Base-by-base conservation (phyloP, 306 rosid species). In the Cucumis hystrix region DNA sequence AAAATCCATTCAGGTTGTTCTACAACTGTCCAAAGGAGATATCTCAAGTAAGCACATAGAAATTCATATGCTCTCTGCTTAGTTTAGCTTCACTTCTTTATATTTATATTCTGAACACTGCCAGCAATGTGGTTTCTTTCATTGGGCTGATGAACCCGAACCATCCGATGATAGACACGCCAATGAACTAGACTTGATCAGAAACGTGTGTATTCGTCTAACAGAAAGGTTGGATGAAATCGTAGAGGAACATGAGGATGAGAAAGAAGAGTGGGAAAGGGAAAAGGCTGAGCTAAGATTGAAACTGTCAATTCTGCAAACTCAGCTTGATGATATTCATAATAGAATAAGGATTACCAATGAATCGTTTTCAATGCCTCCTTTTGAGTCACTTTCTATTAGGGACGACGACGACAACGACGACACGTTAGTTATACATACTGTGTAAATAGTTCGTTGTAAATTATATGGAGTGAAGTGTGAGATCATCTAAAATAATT, bases 311-410 rank as follows among this genome's bases (percentile, higher is more conserved):
- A 20, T 23, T 64, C 49, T 77, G 39, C 74, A 37, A 54, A 30
- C 40, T 52, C 57, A 78, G 75, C 75, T 64, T 35, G 80, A 78
- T 17, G 80, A 54, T 17, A 14, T 78, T 21, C 23, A 49, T 64
- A 65, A 78, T 23, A 65, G 40, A 33, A 65, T 78, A 65, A 78
- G 37, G 41, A 52, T 13, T 39, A 64, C 55, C 37, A 78, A 78
- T 78, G 80, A 78, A 20, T 52, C 65, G 3, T 59, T n/a, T n/a
- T 73, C 67, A 10, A 78, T 78, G 80, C 80, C 80, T 18, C 80
- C 75, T 12, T 2, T 78, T n/a, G 41, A 78, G 33, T 35, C 58
- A 51, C 13, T 66, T 6, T 12, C 75, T 6, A 16, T 28, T 10
- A 33, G 51, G 16, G 67, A 75, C 12, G 43, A 33, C 12, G 43